Conservation (phyloP, 106 monocot species). For the Acorus gramineus region DNA sequence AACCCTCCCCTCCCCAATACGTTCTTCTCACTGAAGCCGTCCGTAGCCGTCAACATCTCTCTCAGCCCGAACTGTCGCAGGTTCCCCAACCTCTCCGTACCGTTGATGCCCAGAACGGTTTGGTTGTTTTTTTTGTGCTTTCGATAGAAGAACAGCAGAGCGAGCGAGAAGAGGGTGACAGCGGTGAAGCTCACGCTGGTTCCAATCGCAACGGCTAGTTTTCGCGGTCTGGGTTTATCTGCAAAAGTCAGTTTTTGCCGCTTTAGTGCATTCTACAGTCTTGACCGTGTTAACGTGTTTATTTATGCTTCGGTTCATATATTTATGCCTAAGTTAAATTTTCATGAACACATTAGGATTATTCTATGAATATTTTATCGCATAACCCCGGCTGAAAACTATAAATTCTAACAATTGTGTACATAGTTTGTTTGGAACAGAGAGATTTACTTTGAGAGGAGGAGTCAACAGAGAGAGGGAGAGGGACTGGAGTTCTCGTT, state of each 20-base stretch:
- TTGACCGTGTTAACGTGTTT: too few relatives aligned
- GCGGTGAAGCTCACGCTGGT: constrained; percentile 40
- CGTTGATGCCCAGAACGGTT: constrained; percentile 42
- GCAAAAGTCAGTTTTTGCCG: background rate
- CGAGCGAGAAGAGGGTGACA: constrained; percentile 24
- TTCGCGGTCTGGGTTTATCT: constrained; percentile 36
- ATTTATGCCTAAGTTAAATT: too few relatives aligned
- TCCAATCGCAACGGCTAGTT: constrained; percentile 62
- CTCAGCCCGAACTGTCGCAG: constrained; percentile 65
- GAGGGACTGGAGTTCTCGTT: constrained; percentile 20
- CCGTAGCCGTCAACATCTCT: constrained; percentile 68
- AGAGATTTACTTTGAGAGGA: background rate
- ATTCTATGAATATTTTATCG: too few relatives aligned
- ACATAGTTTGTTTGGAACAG: too few relatives aligned
- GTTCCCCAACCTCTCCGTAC: constrained; percentile 55
- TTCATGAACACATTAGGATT: too few relatives aligned
- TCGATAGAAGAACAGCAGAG: constrained; percentile 29
- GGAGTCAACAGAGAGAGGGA: constrained; percentile 40
- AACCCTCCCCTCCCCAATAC: constrained; percentile 87
- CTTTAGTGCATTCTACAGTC: too few relatives aligned
- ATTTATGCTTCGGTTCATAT: too few relatives aligned
- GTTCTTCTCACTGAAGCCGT: constrained; percentile 59
- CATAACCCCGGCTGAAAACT: too few relatives aligned
- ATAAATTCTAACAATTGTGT: too few relatives aligned
- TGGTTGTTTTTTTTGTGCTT: constrained; percentile 38